Conservation (phyloP, 2,329 filamentous ascomycete genomes). For the Venturia asperata region DNA sequence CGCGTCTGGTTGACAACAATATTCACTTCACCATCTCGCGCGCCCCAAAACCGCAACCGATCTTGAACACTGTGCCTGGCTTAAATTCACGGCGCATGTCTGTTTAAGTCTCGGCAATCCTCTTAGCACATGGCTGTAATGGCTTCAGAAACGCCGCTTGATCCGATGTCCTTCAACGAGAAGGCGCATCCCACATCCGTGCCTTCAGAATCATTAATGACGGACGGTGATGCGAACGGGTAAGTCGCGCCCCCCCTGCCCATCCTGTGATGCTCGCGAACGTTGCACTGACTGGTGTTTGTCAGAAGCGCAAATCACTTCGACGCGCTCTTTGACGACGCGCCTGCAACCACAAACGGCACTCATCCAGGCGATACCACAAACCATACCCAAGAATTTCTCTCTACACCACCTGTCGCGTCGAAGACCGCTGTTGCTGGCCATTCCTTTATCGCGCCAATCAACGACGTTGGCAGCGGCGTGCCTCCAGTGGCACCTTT, state of each 20-base stretch:
- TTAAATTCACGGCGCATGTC: not conserved
- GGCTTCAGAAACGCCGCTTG: conserved; percentile 22
- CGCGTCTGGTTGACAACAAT: not conserved
- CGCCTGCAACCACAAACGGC: conserved; percentile 21
- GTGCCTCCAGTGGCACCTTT: conserved; percentile 13
- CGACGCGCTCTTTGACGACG: conserved; percentile 33
- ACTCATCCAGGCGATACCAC: not conserved
- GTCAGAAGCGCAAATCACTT: conserved; percentile 27
- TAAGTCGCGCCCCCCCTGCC: conserved; percentile 39
- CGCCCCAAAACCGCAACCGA: not conserved
- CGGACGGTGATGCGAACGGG: conserved; percentile 46
- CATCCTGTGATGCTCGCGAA: conserved; percentile 22
- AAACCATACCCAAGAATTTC: not conserved
- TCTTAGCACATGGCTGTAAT: conserved; percentile 19
- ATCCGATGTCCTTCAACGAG: conserved; percentile 38
- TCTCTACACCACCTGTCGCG: not conserved
- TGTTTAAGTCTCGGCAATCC: not conserved
- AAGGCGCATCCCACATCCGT: conserved; percentile 37
- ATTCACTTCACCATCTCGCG: not conserved
- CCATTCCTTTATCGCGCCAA: conserved; percentile 2
- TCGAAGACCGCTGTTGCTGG: conserved; percentile 4
- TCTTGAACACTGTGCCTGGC: not conserved
- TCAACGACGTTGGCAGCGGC: conserved; percentile 10
- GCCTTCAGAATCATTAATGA: not conserved
- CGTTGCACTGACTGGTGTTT: conserved; percentile 19